Evolutionary conservation across 495 filamentous ascomycete species (phyloP).

Genomic region (Trichoderma asperelloides): DNA sequence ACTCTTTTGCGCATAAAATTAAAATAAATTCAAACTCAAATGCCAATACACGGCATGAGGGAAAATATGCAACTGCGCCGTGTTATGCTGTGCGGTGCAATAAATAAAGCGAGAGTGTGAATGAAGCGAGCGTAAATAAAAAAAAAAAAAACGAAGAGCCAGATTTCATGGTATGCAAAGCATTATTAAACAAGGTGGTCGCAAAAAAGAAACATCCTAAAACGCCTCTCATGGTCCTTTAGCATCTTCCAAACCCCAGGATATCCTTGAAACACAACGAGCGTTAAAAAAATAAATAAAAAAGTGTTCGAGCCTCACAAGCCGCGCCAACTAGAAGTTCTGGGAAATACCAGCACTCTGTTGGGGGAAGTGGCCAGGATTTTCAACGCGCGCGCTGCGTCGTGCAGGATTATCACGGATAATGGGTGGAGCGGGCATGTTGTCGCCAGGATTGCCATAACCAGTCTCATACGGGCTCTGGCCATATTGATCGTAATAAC

Average conservation of each 20-base stretch:
- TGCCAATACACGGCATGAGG: neutral
- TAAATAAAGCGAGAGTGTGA: neutral
- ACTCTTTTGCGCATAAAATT: neutral
- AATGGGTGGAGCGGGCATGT: slow-evolving; percentile 56
- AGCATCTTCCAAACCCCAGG: neutral
- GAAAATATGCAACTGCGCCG: neutral
- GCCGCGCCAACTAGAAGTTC: slow-evolving; percentile 60
- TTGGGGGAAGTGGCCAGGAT: slow-evolving; percentile 73
- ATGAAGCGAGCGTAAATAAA: neutral
- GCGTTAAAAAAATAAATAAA: neutral
- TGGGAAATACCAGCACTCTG: slow-evolving; percentile 96
- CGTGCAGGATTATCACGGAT: slow-evolving; percentile 90
- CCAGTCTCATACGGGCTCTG: slow-evolving; percentile 30
- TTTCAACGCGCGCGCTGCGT: slow-evolving; percentile 90
- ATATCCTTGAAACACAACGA: neutral
- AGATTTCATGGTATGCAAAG: neutral
- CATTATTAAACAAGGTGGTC: slow-evolving; percentile 4
- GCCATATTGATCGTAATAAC: slow-evolving; percentile 48
- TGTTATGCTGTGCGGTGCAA: neutral
- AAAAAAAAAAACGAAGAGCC: slow-evolving; percentile 1
- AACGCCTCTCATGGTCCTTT: slow-evolving; percentile 1
- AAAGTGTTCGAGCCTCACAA: neutral
- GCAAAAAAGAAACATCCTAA: neutral
- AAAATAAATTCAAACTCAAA: neutral
- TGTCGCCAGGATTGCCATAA: slow-evolving; percentile 26